Base-by-base conservation (phyloP, 2,329 filamentous ascomycete genomes). In the Bipolaris zeicola region DNA sequence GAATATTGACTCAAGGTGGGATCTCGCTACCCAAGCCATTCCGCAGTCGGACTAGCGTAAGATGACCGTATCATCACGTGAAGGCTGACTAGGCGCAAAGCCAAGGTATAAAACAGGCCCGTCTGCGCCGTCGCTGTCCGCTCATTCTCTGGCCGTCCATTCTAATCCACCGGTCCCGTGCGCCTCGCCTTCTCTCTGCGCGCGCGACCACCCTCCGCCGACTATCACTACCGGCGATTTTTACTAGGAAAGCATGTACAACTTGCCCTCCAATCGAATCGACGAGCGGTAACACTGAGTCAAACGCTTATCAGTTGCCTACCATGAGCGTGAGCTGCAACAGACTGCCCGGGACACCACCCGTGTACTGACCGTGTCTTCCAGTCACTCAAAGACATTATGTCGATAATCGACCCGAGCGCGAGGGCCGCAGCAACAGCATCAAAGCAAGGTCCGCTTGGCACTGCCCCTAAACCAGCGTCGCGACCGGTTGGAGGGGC, bases 281-380 rank as follows among this genome's bases (percentile, higher is more conserved):
- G 44, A 68, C 66, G 71, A 70, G 69, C 67, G 69, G 72, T 68
- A 71, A 65, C 64, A 65, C 71, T 75, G 71, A 75, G 71, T 73
- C 71, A 72, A 71, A 60, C 57, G 60, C 53, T 66, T 66, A 62
- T 63, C 57, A 65, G 57, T 59, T 58, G 62, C 67, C 62, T 67
- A 72, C 58, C 53, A 77, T 77, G 75, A 77, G 70, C 61, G 75
- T 77, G 63, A 73, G 75, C 24, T 70, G 41, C 52, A 22, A 50
- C 54, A 41, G 33, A 37, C 45, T 41, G 42, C 58, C 58, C 26
- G 45, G 45, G 34, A 14, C 53, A 67, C 63, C 61, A 61, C 31
- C n/a, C 36, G 11, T 38, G 22, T 60, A 50, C 62, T 68, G 31
- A 69, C 42, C n/a, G 39, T 16, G 50, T 14, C 28, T 24, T 42